Base-by-base conservation (phyloP, 129 eudicot genomes). In the Apium graveolens region DNA sequence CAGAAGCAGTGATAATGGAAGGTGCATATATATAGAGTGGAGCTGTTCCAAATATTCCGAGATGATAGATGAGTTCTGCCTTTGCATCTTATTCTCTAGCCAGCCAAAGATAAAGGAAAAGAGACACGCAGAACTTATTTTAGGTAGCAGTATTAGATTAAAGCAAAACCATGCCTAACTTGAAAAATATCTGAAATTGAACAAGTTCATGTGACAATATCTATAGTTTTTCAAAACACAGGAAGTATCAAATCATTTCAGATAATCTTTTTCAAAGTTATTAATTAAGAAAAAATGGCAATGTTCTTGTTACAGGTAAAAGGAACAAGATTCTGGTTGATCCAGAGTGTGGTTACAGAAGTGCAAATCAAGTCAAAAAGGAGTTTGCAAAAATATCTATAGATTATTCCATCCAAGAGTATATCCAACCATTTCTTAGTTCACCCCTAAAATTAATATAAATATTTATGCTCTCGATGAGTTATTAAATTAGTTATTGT, bases 81-180 rank as follows among this genome's bases (percentile, higher is more conserved):
- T 72, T n/a, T 72, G 80, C 34, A 77, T 77, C 80, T 60, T 41
- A 55, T 55, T 41, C 80, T 35, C 35, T 72, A 21, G 26, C 75
- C n/a, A 8, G 42, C 46, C 42, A 70, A 9, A 70, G 29, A 7
- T 37, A 57, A 31, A 57, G 66, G 66, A 8, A 7, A 0, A 24
- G 72, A 27, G 41, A 34, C 37, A 34, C 41, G 72, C 39, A 32
- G 41, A 35, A 66, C 41, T 34, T 63, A 5, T 63, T 60, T 60
- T 7, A 21, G 12, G 29, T 1, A 62, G 24, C 24, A 5, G 17
- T 18, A 17, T 17, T 17, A 17, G 55, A 48, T 48, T 16, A 51
- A 51, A 20, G 11, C 62, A 20, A 51, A 51, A 55, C 31, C 65
- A 57, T 57, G 65, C 65, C 65, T 24, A 55, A 24, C 65, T 55